These are phyloP conservation scores for Aspergillus ustus DNA, from an alignment of 2,329 filamentous ascomycete species.

Conservation along the genomic window DNA sequence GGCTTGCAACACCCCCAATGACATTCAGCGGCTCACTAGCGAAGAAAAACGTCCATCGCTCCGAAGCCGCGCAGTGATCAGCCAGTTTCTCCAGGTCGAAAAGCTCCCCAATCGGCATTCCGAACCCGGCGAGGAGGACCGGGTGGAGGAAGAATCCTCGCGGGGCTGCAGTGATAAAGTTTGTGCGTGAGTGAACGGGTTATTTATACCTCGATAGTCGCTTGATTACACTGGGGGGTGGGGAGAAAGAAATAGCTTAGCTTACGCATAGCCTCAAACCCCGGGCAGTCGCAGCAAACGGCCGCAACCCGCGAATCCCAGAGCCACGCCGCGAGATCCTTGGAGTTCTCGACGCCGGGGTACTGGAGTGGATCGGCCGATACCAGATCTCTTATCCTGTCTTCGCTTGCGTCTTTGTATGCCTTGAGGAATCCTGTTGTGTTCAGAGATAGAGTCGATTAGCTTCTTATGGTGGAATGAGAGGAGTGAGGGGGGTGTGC, in stretches of 20 bases:
- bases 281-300: neutral
- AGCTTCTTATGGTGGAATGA: neutral
- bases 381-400: neutral
- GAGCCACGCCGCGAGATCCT: neutral
- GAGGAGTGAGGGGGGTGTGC: neutral
- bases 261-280: neutral
- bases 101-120: neutral
- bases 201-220: too few species aligned
- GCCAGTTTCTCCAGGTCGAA: neutral
- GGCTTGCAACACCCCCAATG: neutral
- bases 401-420: neutral
- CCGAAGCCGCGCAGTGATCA: neutral
- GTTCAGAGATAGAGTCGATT: neutral
- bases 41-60: neutral
- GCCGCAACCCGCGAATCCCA: neutral
- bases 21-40: neutral
- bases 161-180: too few species aligned
- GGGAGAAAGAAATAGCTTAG: neutral
- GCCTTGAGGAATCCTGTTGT: neutral
- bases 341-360: neutral
- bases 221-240: too few species aligned
- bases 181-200: too few species aligned
- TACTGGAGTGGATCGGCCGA: neutral
- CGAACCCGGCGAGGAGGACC: neutral
- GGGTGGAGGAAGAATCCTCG: neutral